phyloP scores from a whole-genome alignment of 805 yeast genomes.

The Phaffomyces antillensis region DNA sequence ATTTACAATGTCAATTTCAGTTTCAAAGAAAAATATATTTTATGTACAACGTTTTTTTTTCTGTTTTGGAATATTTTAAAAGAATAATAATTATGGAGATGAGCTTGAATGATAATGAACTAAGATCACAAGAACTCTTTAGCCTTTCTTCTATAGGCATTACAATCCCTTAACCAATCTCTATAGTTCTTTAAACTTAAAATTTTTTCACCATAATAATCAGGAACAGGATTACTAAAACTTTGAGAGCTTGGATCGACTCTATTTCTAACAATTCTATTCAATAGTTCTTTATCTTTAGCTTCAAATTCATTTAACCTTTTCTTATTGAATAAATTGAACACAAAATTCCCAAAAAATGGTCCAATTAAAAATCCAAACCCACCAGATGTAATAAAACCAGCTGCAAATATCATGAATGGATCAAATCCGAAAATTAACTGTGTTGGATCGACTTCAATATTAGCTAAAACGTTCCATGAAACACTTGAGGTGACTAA shows the following conservation, averaged over 20 bases:
- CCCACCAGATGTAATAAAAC: slow-evolving; percentile 62
- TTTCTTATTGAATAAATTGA: slow-evolving; percentile 46
- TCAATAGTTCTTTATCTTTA: slow-evolving; percentile 70
- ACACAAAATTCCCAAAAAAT: slow-evolving; percentile 61
- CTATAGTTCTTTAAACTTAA: slow-evolving; percentile 80
- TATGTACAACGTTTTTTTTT: not conserved
- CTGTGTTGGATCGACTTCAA: slow-evolving; percentile 84
- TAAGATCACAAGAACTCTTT: slow-evolving; percentile 53
- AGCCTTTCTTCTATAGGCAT: slow-evolving; percentile 79
- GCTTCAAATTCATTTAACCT: slow-evolving; percentile 39
- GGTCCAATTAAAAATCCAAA: slow-evolving; percentile 85
- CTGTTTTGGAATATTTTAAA: not conserved
- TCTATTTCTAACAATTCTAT: slow-evolving; percentile 67
- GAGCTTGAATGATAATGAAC: not conserved
- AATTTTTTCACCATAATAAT: slow-evolving; percentile 94
- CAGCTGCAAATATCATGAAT: slow-evolving; percentile 71
- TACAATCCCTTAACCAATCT: slow-evolving; percentile 94
- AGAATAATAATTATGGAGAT: not conserved
- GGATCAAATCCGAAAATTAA: slow-evolving; percentile 85
- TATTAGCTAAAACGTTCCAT: slow-evolving; percentile 69
- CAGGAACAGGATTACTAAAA: slow-evolving; percentile 94
- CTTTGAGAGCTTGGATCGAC: slow-evolving; percentile 91
- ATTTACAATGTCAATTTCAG: too few species aligned
- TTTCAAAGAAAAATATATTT: not conserved
- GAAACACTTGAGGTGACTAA: slow-evolving; percentile 58